Evolutionary conservation across 805 yeast genomes (phyloP).

Genomic region (Saturnispora sekii): DNA sequence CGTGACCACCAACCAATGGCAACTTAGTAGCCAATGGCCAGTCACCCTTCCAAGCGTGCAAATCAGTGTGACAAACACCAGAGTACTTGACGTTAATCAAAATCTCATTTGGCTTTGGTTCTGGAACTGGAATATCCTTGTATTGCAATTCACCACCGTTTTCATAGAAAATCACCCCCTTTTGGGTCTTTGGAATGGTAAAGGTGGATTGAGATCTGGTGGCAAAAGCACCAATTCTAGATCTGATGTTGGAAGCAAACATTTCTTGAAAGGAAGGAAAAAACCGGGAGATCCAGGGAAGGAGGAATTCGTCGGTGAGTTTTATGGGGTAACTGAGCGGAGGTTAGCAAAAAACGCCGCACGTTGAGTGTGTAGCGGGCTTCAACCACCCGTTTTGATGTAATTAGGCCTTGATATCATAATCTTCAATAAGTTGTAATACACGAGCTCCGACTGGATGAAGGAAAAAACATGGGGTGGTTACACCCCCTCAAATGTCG

Average conservation of each 20-base stretch:
- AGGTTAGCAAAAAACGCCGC: too few relatives aligned
- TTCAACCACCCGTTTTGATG: too few relatives aligned
- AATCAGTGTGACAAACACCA: conserved; percentile 68
- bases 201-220: conserved; percentile 22
- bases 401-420: too few relatives aligned
- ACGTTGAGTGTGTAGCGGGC: too few relatives aligned
- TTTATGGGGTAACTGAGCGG: not conserved
- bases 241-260: conserved; percentile 17
- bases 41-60: conserved; percentile 68
- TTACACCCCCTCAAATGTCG: too few relatives aligned
- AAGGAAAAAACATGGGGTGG: too few relatives aligned
- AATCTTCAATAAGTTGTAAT: too few relatives aligned
- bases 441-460: too few relatives aligned
- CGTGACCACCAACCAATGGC: conserved; percentile 66
- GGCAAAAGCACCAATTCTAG: conserved; percentile 14
- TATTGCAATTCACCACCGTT: conserved; percentile 54
- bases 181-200: conserved; percentile 51
- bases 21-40: conserved; percentile 53
- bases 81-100: conserved; percentile 61
- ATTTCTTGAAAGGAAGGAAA: conserved; percentile 8
- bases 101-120: conserved; percentile 54
- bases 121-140: conserved; percentile 66
- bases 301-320: not conserved
- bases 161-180: conserved; percentile 62
- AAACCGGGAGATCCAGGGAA: not conserved